phyloP scores from a whole-genome alignment of 75 land plant species.

The Cunninghamia lanceolata region DNA sequence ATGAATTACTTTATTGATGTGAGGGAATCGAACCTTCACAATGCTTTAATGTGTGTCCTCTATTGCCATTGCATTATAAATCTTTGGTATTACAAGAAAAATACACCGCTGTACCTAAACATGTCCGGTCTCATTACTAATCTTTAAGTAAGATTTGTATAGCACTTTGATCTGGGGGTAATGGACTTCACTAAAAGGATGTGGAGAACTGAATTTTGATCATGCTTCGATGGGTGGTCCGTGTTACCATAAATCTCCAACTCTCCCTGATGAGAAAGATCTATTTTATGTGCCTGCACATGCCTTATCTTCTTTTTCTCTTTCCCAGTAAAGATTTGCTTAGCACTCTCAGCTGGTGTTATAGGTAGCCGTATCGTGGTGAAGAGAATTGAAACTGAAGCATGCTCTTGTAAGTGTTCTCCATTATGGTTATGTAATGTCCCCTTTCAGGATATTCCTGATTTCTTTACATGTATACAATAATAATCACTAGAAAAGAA shows the following conservation, averaged over 20 bases:
- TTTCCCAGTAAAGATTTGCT: not conserved
- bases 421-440: too few species aligned
- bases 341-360: not conserved
- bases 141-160: too few species aligned
- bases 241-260: not conserved
- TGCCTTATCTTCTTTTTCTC: not conserved
- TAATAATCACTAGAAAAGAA: too few species aligned
- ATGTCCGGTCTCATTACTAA: too few species aligned
- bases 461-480: too few species aligned
- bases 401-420: not conserved
- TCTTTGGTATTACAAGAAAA: not conserved
- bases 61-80: not conserved
- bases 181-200: too few species aligned
- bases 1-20: not conserved
- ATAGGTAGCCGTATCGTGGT: not conserved
- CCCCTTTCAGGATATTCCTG: too few species aligned
- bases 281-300: not conserved
- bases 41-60: not conserved
- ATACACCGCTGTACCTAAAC: too few species aligned
- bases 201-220: too few species aligned
- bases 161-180: too few species aligned
- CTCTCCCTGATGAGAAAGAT: not conserved
- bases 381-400: not conserved
- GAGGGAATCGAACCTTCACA: not conserved
- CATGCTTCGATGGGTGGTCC: too few species aligned